Evolutionary conservation across 768 basidiomycete genomes (phyloP).

Genomic region (Tricholoma hemisulphureum): DNA sequence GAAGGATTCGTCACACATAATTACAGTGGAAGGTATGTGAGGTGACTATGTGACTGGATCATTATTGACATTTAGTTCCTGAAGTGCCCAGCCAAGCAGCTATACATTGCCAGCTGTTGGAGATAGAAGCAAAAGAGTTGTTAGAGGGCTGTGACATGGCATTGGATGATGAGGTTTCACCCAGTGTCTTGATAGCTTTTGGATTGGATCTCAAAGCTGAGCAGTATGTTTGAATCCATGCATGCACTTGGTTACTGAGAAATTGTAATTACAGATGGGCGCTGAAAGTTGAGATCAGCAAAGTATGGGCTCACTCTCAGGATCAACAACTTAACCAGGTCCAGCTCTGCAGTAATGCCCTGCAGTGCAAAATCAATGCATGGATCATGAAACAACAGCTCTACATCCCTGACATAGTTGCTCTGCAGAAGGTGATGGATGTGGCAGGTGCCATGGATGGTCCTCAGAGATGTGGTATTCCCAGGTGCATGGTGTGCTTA

Average conservation of each 20-base stretch:
- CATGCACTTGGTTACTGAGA: too few species aligned
- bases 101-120: too few species aligned
- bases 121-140: too few species aligned
- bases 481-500: slow-evolving; percentile 2
- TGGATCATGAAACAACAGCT: not conserved
- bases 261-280: not conserved
- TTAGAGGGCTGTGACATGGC: too few species aligned
- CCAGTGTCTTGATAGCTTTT: too few species aligned
- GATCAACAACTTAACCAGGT: not conserved
- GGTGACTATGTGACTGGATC: too few species aligned
- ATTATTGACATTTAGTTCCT: too few species aligned
- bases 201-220: not conserved
- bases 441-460: too few species aligned
- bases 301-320: not conserved
- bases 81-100: too few species aligned
- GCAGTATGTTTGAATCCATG: slow-evolving; percentile 1
- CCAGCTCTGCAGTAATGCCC: not conserved
- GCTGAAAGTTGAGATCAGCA: not conserved
- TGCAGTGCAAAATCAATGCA: not conserved
- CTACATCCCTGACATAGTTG: not conserved
- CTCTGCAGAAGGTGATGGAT: not conserved
- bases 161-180: too few species aligned
- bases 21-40: too few species aligned
- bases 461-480: not conserved
- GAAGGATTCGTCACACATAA: too few species aligned